A percentile compares a stretch with the other conserved stretches of the same genome.
These are phyloP conservation scores for Fragilariopsis cylindrus DNA, from an alignment of 108 stramenopile species.

Conservation along the genomic window DNA sequence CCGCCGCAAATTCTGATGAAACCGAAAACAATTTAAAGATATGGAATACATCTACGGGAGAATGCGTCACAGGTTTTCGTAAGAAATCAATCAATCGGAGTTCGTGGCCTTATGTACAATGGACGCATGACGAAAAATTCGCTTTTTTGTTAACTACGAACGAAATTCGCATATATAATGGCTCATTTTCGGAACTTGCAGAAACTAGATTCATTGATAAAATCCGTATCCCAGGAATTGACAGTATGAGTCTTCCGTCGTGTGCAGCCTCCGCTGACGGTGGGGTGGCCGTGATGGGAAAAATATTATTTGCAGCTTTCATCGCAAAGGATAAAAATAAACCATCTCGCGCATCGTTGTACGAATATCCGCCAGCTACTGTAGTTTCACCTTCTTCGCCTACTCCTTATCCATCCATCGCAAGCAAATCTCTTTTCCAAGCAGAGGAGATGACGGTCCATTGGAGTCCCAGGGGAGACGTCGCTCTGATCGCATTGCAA, in stretches of 20 bases:
- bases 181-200: constrained; percentile 27
- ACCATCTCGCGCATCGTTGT: constrained; percentile 76
- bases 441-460: constrained; percentile 74
- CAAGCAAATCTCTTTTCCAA: constrained; percentile 77
- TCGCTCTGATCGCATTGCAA: constrained; percentile 80
- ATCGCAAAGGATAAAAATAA: constrained; percentile 86
- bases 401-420: constrained; percentile 45
- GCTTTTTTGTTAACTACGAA: constrained; percentile 67
- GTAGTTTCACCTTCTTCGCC: neutral
- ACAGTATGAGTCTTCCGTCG: constrained; percentile 58
- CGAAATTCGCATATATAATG: constrained; percentile 75
- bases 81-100: constrained; percentile 66
- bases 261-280: constrained; percentile 15
- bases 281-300: neutral
- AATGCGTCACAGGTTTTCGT: constrained; percentile 56
- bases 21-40: constrained; percentile 78
- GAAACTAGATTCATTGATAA: constrained; percentile 55
- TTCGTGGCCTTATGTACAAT: constrained; percentile 87
- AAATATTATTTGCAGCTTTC: constrained; percentile 75
- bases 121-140: constrained; percentile 85
- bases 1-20: constrained; percentile 17
- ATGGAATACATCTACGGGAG: constrained; percentile 62
- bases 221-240: constrained; percentile 55
- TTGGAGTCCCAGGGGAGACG: constrained; percentile 82
- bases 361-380: constrained; percentile 50